Percentiles rank a stretch among this genome's conserved stretches.
phyloP scores from a whole-genome alignment of 768 basidiomycete species.

The Auricularia heimuer region DNA sequence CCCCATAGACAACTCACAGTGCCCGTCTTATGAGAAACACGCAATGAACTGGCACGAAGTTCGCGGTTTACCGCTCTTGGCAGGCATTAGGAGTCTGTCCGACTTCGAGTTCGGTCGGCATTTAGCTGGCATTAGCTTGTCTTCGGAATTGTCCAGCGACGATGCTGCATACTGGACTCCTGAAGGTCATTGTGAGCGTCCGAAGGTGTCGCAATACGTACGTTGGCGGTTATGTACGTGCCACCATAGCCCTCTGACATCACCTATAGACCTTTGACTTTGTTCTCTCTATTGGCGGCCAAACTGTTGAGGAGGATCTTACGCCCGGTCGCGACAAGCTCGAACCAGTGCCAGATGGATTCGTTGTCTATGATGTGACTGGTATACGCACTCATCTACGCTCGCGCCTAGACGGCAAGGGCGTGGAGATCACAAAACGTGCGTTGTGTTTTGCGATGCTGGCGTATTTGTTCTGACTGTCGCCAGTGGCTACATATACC shows the following conservation, averaged over 20 bases:
- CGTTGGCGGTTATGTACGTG: constrained; percentile 19
- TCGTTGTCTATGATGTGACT: constrained; percentile 62
- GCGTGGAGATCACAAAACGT: constrained; percentile 83
- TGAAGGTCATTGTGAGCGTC: constrained; percentile 67
- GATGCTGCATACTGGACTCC: constrained; percentile 42
- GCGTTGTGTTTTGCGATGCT: constrained; percentile 19
- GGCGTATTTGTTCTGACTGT: not conserved
- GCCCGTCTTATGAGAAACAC: constrained; percentile 53
- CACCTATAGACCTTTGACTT: constrained; percentile 66
- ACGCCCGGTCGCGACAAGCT: constrained; percentile 63
- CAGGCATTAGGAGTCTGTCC: constrained; percentile 58
- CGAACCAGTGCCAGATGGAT: constrained; percentile 52
- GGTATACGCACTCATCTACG: constrained; percentile 74
- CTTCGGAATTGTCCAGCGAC: constrained; percentile 31
- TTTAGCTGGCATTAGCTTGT: constrained; percentile 46
- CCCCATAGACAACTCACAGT: constrained; percentile 56
- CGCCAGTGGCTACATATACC: constrained; percentile 68
- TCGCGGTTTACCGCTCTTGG: constrained; percentile 40
- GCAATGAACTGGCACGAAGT: constrained; percentile 19
- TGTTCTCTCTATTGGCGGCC: constrained; percentile 55
- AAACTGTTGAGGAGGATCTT: constrained; percentile 50
- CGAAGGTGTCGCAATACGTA: constrained; percentile 59
- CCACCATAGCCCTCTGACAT: not conserved
- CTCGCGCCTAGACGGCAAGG: constrained; percentile 69
- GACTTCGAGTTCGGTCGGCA: constrained; percentile 78